Evolutionary conservation across 139 green algal genomes (phyloP), one percentile per base, ranked within the genome.

Genomic region (Picochlorum sp.): DNA sequence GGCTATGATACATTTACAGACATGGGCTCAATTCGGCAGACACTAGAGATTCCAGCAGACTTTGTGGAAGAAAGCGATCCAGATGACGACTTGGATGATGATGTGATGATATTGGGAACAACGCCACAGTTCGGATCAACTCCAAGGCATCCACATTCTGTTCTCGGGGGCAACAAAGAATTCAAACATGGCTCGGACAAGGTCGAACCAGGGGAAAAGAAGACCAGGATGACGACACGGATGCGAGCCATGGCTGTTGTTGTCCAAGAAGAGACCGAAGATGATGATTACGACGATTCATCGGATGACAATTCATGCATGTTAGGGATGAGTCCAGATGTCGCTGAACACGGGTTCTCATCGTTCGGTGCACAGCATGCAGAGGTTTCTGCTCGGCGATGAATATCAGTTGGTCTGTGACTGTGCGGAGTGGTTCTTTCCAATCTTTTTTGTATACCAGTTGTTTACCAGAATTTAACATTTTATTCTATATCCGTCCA

Each of bases 41-140:
- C 86, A 56, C 75, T 90, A 23, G 61, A 80, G 45, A 23, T 86
- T 14, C 82, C 81, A 3, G 73, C 65, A 21, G 66, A 81, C 31
- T 85, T 68, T 45, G 50, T 62, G 26, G 56, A 58, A 14, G 56
- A 68, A 16, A 66, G 69, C 70, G 69, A 77, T 30, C 50, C 74
- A 24, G 76, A 85, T 13, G 78, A 86, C 28, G 81, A 88, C 24
- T 44, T 81, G 21, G 62, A 82, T 15, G 78, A 87, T n/a, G 83
- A 90, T 45, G 79, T 85, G 52, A 88, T 90, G 82, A 77, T 93
- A 4, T 71, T 93, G 45, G 86, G 86, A 24, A 81, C 76, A 50
- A 87, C 82, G 0, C 82, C 84, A 14, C 41, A 74, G 26, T 75
- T 85, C 58, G 71, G 31, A 37, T 66, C 47, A 47, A 73, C 65